Base-by-base conservation (phyloP, 2,329 filamentous ascomycete species). In the Pyrenophora graminea region DNA sequence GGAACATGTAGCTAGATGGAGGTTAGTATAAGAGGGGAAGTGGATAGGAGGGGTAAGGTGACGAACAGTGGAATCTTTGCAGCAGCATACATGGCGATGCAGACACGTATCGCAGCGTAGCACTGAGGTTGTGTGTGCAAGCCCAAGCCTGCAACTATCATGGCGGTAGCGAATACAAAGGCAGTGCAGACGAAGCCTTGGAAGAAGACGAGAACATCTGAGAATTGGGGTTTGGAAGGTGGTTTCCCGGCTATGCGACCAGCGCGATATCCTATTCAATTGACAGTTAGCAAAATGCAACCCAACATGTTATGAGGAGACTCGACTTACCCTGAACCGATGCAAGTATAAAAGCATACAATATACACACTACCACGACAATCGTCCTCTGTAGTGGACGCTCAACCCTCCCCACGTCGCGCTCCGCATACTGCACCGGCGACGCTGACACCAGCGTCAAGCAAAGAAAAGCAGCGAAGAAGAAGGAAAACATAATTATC, bases 81-180 rank as follows among this genome's bases (percentile, higher is more conserved):
- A 9, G 40, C 51, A 21, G 66, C 54, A 47, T 74, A 75, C 54
- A 74, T 68, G 6, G 58, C 59, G 10, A 76, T 62, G 48, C 73
- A 76, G 15, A 71, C 47, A 48, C 69, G 61, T 49, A 74, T 71
- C 3, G 66, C 69, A 12, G 55, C 61, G 15, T 62, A 41, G 46
- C 73, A 76, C 31, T 65, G 55, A 6, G 25, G 39, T n/a, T 59
- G 36, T 9, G 62, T 61, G 6, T 58, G 50, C 4, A 72, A 42
- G 12, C 66, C 68, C n/a, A 71, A 44, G 5, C 66, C 69, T 15
- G 50, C 58, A 15, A 66, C 53, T 2, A 67, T 47, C 33, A 74
- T 53, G 4, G 63, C 61, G 6, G 66, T 56, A 21, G 63, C 45
- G 30, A 68, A 51, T 13, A 74, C 47, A 45, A 72, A 73, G 6